A percentile compares a stretch with the other conserved stretches of the same genome.
These are phyloP conservation scores for Cyclanthera cordifolia DNA, from an alignment of 306 rosid genomes.

Conservation along the genomic window DNA sequence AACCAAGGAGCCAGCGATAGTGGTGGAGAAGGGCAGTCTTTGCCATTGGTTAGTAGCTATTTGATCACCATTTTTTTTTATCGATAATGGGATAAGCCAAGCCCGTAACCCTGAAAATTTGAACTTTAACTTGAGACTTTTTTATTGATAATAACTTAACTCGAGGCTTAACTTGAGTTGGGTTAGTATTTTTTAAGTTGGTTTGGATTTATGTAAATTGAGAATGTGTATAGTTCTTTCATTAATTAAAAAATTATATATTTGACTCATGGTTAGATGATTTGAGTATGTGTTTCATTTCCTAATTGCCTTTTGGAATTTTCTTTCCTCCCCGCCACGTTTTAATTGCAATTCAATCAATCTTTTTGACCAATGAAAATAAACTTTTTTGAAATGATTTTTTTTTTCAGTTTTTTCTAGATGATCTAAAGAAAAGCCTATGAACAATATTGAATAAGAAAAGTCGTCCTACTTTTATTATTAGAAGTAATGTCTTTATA, in stretches of 20 bases:
- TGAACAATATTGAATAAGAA: no score
- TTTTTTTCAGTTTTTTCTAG: no score
- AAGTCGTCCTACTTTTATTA: no score
- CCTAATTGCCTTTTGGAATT: not conserved
- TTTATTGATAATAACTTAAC: not conserved
- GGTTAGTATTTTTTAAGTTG: not conserved
- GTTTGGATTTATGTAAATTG: not conserved
- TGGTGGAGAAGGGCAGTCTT: constrained; percentile 44
- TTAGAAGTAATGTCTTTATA: no score
- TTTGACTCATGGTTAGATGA: not conserved
- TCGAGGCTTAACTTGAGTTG: not conserved
- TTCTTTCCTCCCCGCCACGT: not conserved
- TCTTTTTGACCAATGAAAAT: not conserved
- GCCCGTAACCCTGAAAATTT: not conserved
- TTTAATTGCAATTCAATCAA: not conserved
- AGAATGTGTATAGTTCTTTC: not conserved
- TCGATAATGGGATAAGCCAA: not conserved
- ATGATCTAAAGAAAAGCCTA: no score
- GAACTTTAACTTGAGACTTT: not conserved
- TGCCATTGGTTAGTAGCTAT: constrained; percentile 38
- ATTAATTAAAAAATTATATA: not conserved
- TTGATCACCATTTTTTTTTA: not conserved
- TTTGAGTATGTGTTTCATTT: not conserved
- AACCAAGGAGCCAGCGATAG: constrained; percentile 72
- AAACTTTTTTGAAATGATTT: not conserved